Conservation (phyloP, 768 basidiomycete species). For the Lanmaoa pseudosensibilis region DNA sequence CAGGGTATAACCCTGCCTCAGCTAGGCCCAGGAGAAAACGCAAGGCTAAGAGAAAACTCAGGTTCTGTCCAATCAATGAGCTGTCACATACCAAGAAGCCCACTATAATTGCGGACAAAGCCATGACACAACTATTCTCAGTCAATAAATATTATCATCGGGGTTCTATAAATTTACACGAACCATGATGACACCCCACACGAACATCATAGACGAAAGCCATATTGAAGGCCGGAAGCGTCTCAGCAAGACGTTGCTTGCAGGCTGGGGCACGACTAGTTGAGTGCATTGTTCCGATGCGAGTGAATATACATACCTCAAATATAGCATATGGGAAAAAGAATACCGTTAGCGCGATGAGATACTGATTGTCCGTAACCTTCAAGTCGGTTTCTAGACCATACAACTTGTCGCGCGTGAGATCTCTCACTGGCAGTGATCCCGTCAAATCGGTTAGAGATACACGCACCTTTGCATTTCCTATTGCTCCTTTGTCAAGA, state of each 20-base stretch:
- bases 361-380: constrained; percentile 63
- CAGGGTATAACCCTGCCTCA: constrained; percentile 54
- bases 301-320: constrained; percentile 45
- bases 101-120: constrained; percentile 57
- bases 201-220: constrained; percentile 45
- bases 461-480: constrained; percentile 63
- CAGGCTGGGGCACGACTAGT: constrained; percentile 41
- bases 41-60: constrained; percentile 40
- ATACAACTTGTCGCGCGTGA: constrained; percentile 48
- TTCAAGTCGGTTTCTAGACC: constrained; percentile 54
- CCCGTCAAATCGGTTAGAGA: neutral
- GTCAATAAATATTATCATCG: neutral
- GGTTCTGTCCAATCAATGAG: neutral
- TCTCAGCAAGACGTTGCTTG: constrained; percentile 61
- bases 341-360: constrained; percentile 70
- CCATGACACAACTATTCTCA: constrained; percentile 58
- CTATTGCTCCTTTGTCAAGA: constrained; percentile 61
- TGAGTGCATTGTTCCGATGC: neutral
- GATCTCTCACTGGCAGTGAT: neutral
- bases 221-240: constrained; percentile 66
- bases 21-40: constrained; percentile 59
- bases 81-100: constrained; percentile 51
- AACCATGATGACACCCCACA: constrained; percentile 46
- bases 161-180: constrained; percentile 1
- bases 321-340: constrained; percentile 74